Conservation (phyloP, 169 alveolate genomes). For the Amoebophrya sp. region DNA sequence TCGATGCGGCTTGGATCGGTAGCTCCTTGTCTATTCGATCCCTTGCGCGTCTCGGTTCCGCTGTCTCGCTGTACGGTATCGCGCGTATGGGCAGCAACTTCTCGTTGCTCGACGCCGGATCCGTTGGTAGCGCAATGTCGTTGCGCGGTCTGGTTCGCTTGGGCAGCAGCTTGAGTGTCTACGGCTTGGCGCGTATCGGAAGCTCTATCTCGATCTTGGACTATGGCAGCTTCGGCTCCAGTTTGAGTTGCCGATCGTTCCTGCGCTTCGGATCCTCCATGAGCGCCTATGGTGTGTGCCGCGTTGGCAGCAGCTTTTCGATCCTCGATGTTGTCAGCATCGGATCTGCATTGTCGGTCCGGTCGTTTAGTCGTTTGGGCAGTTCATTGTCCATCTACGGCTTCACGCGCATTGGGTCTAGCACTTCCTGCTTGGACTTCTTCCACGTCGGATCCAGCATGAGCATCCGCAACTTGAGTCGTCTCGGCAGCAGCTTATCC, state of each 20-base stretch:
- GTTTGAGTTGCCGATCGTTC: neutral
- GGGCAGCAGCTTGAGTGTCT: conserved; percentile 3
- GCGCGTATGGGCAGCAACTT: neutral
- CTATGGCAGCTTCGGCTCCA: conserved; percentile 25
- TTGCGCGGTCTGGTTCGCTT: neutral
- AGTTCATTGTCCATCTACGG: neutral
- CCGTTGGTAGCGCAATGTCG: conserved; percentile 19
- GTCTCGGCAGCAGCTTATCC: neutral
- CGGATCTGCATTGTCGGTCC: neutral
- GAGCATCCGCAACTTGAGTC: neutral
- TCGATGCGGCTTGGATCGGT: conserved; percentile 22
- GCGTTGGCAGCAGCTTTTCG: neutral
- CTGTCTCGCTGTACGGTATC: neutral
- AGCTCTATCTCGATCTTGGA: neutral
- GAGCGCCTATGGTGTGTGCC: neutral
- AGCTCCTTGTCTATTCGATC: conserved; percentile 24
- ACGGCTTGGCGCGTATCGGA: neutral
- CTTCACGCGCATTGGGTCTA: neutral
- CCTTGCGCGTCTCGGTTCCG: conserved; percentile 24
- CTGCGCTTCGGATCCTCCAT: conserved; percentile 12
- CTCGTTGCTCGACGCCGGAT: conserved; percentile 17
- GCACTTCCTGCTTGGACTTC: neutral
- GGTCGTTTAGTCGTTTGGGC: neutral
- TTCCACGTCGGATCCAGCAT: neutral
- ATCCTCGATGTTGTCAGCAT: neutral